These are phyloP conservation scores for Leptomonas pyrrhocoris DNA, from an alignment of 208 protist genomes.

Conservation along the genomic window DNA sequence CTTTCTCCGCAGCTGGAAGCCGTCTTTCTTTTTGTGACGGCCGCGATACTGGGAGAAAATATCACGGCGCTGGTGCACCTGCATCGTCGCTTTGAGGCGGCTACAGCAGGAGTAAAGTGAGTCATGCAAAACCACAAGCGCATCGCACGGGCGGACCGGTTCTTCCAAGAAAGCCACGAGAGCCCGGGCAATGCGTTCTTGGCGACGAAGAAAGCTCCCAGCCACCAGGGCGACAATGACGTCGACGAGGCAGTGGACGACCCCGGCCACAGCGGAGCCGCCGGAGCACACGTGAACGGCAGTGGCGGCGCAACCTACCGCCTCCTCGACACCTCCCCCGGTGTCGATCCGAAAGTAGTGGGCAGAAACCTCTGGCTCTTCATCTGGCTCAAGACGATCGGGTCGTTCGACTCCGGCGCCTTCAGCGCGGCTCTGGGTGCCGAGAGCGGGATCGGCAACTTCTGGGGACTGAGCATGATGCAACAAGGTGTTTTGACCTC, in stretches of 20 bases:
- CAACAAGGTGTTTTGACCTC: constrained; percentile 76
- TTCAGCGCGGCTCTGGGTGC: constrained; percentile 83
- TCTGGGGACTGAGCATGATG: constrained; percentile 53
- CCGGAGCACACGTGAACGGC: background rate
- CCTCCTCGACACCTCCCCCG: background rate
- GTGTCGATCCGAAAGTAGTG: constrained; percentile 37
- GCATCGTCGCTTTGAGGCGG: too few species aligned
- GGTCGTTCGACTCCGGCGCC: constrained; percentile 88
- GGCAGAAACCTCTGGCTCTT: constrained; percentile 79
- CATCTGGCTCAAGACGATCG: constrained; percentile 80
- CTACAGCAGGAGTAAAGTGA: too few species aligned
- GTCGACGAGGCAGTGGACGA: background rate
- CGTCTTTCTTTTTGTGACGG: too few species aligned
- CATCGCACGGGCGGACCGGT: constrained; percentile 13
- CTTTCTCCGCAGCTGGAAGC: too few species aligned
- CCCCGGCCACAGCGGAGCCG: background rate
- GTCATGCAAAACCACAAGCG: constrained; percentile 15
- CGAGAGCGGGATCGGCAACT: constrained; percentile 71
- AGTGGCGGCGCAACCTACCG: background rate
- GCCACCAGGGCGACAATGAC: background rate
- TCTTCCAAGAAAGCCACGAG: background rate
- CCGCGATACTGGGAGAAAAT: too few species aligned
- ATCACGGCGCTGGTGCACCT: too few species aligned
- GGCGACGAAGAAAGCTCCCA: background rate
- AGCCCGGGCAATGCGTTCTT: background rate